Evolutionary conservation across 108 stramenopile genomes (phyloP).

Genomic region (Skeletonema costatum): DNA sequence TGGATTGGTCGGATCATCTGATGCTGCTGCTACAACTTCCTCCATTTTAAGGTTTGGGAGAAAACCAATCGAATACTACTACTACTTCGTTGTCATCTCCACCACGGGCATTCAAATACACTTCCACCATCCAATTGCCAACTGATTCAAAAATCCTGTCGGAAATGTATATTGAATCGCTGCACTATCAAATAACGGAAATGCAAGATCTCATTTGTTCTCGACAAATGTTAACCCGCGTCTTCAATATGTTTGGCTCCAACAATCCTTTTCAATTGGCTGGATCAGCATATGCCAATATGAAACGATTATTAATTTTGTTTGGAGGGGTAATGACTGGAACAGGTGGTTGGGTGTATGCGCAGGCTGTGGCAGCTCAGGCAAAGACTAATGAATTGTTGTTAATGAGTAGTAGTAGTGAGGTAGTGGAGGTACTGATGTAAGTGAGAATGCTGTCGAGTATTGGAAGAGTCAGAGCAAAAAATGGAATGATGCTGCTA

Average conservation of each 20-base stretch:
- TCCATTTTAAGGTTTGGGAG: background rate
- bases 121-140: slow-evolving; percentile 46
- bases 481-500: background rate
- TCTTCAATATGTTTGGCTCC: slow-evolving; percentile 36
- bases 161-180: slow-evolving; percentile 59
- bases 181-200: slow-evolving; percentile 57
- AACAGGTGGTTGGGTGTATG: slow-evolving; percentile 19
- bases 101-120: background rate
- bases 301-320: slow-evolving; percentile 11
- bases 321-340: slow-evolving; percentile 18
- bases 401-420: background rate
- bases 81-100: background rate
- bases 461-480: slow-evolving; percentile 2
- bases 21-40: background rate
- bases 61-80: background rate
- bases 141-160: slow-evolving; percentile 34
- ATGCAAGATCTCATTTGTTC: slow-evolving; percentile 35
- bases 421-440: background rate
- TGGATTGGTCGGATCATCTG: slow-evolving; percentile 8
- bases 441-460: background rate
- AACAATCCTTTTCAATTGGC: slow-evolving; percentile 46
- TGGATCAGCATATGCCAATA: background rate
- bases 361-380: slow-evolving; percentile 14
- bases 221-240: slow-evolving; percentile 10
- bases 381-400: slow-evolving; percentile 6